phyloP scores from a whole-genome alignment of 2,329 filamentous ascomycete genomes.

The Paraphaeosphaeria minitans region DNA sequence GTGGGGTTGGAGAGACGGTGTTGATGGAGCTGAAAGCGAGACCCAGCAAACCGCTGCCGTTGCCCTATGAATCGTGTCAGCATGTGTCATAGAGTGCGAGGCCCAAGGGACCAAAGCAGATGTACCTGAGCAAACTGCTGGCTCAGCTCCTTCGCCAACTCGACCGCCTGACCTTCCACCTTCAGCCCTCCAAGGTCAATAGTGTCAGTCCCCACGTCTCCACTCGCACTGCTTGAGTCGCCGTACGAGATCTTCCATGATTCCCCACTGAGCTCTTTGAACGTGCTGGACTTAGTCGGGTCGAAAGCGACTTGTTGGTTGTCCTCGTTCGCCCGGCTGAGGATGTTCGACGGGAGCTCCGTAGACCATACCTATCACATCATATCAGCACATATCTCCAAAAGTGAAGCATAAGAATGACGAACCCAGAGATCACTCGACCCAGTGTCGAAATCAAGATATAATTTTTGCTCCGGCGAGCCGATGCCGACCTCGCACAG shows the following conservation, averaged over 20 bases:
- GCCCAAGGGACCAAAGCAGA: neutral
- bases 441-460: constrained; percentile 72
- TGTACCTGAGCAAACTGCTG: constrained; percentile 48
- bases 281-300: constrained; percentile 43
- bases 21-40: constrained; percentile 64
- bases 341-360: constrained; percentile 23
- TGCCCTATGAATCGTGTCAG: constrained; percentile 42
- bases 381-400: neutral
- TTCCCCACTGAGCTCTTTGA: constrained; percentile 50
- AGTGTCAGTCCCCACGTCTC: constrained; percentile 67
- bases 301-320: constrained; percentile 62
- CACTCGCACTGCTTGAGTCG: constrained; percentile 65
- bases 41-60: constrained; percentile 64
- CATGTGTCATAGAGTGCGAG: neutral
- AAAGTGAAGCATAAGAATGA: neutral
- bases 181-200: constrained; percentile 64
- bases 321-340: constrained; percentile 51
- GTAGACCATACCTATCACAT: constrained; percentile 28
- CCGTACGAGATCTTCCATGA: constrained; percentile 68
- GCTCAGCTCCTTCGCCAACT: constrained; percentile 65
- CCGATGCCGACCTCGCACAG: constrained; percentile 65
- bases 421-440: constrained; percentile 65
- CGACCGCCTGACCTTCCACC: constrained; percentile 65
- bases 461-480: constrained; percentile 58
- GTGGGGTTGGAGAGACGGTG: constrained; percentile 55